Percentiles rank a stretch among this genome's conserved stretches.
phyloP scores from a whole-genome alignment of 2,329 filamentous ascomycete genomes.

The Aspergillus sp. region DNA sequence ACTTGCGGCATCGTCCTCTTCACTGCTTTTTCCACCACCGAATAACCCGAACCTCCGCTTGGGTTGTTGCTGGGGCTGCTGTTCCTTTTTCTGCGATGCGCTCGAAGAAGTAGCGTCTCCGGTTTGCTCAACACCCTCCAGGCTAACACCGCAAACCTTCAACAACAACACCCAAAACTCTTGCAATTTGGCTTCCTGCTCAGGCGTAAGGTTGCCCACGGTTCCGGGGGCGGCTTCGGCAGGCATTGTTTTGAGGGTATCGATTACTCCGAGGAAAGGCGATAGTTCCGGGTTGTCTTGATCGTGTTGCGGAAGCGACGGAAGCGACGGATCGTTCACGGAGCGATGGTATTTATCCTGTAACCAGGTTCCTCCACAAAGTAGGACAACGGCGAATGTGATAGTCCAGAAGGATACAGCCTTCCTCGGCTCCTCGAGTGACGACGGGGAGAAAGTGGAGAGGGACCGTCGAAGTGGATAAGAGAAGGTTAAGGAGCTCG shows the following conservation, averaged over 20 bases:
- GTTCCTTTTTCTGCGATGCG: constrained; percentile 52
- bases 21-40: constrained; percentile 58
- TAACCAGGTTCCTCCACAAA: constrained; percentile 37
- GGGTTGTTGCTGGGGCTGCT: constrained; percentile 47
- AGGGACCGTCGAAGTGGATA: constrained; percentile 24
- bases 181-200: constrained; percentile 84
- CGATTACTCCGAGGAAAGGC: constrained; percentile 33
- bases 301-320: constrained; percentile 3
- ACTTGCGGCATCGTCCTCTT: constrained; percentile 35
- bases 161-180: constrained; percentile 80
- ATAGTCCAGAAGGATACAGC: constrained; percentile 41
- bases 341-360: constrained; percentile 30
- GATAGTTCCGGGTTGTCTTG: constrained; percentile 18
- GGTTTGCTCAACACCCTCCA: constrained; percentile 26
- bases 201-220: constrained; percentile 80
- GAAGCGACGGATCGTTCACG: constrained; percentile 10
- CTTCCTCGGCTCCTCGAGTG: constrained; percentile 28
- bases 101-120: constrained; percentile 24
- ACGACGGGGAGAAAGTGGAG: constrained; percentile 25
- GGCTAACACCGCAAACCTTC: constrained; percentile 67
- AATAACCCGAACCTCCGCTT: constrained; percentile 73
- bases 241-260: constrained; percentile 38
- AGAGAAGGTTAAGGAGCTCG: constrained; percentile 23
- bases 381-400: constrained; percentile 30
- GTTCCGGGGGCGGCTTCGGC: constrained; percentile 56